Conservation (phyloP, 129 eudicot genomes). For the Rutidosis leptorrhynchoides region DNA sequence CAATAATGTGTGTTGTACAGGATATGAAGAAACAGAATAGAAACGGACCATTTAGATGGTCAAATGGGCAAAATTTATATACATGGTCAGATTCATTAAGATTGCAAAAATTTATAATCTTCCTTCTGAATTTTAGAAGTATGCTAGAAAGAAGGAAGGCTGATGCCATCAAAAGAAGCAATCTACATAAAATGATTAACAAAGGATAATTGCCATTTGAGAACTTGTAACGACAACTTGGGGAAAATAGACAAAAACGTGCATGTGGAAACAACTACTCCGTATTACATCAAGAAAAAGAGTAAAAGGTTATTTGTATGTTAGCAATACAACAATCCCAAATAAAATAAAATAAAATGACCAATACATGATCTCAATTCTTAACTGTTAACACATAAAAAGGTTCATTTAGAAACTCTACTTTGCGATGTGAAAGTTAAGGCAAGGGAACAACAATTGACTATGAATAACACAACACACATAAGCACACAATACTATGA, state of each 20-base stretch:
- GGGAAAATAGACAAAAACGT: neutral
- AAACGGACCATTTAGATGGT: neutral
- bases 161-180: neutral
- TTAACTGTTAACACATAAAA: conserved; percentile 1
- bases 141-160: neutral
- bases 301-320: neutral
- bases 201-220: neutral
- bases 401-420: neutral
- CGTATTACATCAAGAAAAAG: neutral
- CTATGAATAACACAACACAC: neutral
- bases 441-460: neutral
- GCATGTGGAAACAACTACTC: neutral
- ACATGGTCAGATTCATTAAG: neutral
- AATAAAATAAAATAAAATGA: neutral
- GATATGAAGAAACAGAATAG: neutral
- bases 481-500: too few relatives aligned
- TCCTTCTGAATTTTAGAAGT: neutral
- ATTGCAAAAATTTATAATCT: neutral
- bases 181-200: neutral
- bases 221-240: neutral
- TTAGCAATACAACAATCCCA: neutral
- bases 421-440: neutral
- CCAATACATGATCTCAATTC: neutral
- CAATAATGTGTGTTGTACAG: neutral
- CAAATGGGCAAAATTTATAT: neutral